phyloP scores from a whole-genome alignment of 1,139 yeast species.

The Protomyces gravidus region DNA sequence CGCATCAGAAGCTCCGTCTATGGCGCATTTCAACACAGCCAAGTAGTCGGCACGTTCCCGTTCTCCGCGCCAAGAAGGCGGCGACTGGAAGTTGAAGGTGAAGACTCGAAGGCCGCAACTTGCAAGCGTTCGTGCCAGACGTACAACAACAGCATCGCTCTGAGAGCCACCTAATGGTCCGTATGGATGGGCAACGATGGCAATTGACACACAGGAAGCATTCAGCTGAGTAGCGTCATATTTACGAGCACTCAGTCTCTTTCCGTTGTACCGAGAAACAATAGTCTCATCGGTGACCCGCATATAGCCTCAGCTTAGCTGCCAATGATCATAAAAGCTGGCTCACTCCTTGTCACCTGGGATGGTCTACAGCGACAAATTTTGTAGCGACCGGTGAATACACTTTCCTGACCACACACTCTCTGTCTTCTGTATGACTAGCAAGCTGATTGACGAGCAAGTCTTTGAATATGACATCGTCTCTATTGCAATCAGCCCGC shows the following conservation, averaged over 20 bases:
- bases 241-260: background rate
- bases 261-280: background rate
- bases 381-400: background rate
- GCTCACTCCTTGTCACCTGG: too few relatives aligned
- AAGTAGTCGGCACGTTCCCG: conserved; percentile 13
- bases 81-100: conserved; percentile 15
- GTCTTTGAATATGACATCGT: conserved; percentile 15
- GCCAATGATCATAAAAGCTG: too few relatives aligned
- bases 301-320: too few relatives aligned
- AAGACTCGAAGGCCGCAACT: background rate
- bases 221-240: too few relatives aligned
- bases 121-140: background rate
- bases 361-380: background rate
- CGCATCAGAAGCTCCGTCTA: background rate
- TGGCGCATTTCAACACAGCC: background rate
- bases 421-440: too few relatives aligned
- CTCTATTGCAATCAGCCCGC: conserved; percentile 14
- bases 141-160: conserved; percentile 10
- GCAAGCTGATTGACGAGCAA: background rate
- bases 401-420: too few relatives aligned
- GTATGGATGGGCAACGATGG: conserved; percentile 19
- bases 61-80: conserved; percentile 10
- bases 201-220: background rate
- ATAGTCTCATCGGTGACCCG: background rate
- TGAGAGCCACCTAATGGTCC: conserved; percentile 20